Evolutionary conservation across 73 alveolate species (phyloP), one percentile per base, ranked within the genome.

Genomic region (Tetrahymena thermophila): DNA sequence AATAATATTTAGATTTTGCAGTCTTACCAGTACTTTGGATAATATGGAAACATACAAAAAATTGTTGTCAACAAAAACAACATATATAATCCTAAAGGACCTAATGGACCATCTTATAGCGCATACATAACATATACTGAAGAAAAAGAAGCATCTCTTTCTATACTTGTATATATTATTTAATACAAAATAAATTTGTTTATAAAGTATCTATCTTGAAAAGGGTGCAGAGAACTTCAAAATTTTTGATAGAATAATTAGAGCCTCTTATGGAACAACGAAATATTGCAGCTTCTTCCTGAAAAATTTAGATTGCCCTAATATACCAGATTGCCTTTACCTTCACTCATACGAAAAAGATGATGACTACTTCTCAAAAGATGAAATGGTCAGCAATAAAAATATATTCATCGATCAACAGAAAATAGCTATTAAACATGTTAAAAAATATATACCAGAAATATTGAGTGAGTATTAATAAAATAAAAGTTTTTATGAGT

Each of bases 221-320:
- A 25, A 56, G 97, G 96, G 97, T 16, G 37, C 97, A 31, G 99
- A 98, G 35, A 89, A 96, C 83, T 96, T 57, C 50, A 94, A 56
- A 43, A 84, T 96, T 56, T 96, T 95, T 93, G 97, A 96, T 93
- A 85, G 98, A 56, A 84, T 94, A 37, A 85, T 98, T 83, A 93
- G 97, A 44, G 99, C 99, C n/a, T 96, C 98, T 21, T 98, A 97
- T 94, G 99, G 99, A 7, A 98, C 99, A 28, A 97, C 99, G 16
- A 98, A 98, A 94, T 98, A 96, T 94, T 98, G 99, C 96, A 96
- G 97, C 93, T 97, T 93, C 93, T 98, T 97, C 93, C 94, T 98
- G 93, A 96, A 96, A 84, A 98, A 96, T 34, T 96, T 93, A 44
- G 94, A 97, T 95, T 98, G 99, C 71, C 95, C 96, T 16, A 98